Evolutionary conservation across 805 yeast species (phyloP), one percentile per base, ranked within the genome.

Genomic region (Hanseniaspora mollemarum): DNA sequence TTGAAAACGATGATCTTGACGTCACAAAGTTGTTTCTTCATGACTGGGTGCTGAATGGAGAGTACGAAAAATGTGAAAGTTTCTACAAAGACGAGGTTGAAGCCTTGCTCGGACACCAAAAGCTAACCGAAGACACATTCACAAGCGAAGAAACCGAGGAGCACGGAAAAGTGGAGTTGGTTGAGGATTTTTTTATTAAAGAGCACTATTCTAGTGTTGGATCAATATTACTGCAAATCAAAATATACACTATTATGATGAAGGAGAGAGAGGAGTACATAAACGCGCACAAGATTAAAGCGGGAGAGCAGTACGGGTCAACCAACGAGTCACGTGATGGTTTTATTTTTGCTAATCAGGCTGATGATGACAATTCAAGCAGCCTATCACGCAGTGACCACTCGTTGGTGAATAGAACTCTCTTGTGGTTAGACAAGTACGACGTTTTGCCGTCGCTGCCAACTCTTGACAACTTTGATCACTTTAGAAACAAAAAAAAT

Each of bases 381-480:
- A 24, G 25, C 19, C 12, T 43, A 31, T 21, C 46, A 36, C 13
- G 37, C 31, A 24, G 18, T 19, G 10, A 18, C 19, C 37, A 13
- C 16, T 38, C 50, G 25, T 22, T 28, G 26, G 40, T 33, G 44
- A 40, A 24, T 26, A 37, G 36, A 22, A n/a, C 53, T 1, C 53
- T 52, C 43, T 43, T 43, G 24, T 56, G 58, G 26, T 39, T 62
- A 12, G 55, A 53, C 12, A 51, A 54, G 48, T 54, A 58, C 39
- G 61, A 59, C 32, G 53, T 64, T 41, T 33, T 60, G 44, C 68
- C 68, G 4, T 62, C 66, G 1, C 58, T 59, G 53, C 68, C 68
- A n/a, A 54, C 54, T 13, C 36, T 51, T 12, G 39, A 44, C 8
- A 35, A 44, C 2, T 51, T 51, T 24, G 29, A 24, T 16, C 19